A percentile compares a stretch with the other conserved stretches of the same genome.
Conservation (phyloP, 2,329 filamentous ascomycete species). For the Neoascochyta sp. region DNA sequence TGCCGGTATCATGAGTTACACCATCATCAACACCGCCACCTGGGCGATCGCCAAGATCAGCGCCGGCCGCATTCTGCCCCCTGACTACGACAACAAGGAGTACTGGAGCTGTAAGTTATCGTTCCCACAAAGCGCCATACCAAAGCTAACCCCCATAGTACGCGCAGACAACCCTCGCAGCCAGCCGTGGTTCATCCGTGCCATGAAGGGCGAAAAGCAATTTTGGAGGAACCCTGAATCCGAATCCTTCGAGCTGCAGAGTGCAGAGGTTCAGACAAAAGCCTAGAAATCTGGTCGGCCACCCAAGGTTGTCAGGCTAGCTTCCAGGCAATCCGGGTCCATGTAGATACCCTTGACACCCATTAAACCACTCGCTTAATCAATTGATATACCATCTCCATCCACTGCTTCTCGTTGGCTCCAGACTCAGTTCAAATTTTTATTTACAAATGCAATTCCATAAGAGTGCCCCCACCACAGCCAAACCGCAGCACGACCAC, state of each 20-base stretch:
- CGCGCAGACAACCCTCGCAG: constrained; percentile 17
- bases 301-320: no score
- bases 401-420: no score
- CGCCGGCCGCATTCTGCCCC: constrained; percentile 17
- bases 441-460: no score
- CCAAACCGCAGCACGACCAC: no score
- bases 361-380: no score
- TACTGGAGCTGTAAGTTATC: constrained; percentile 27
- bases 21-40: constrained; percentile 66
- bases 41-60: constrained; percentile 38
- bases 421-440: no score
- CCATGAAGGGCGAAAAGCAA: constrained; percentile 20
- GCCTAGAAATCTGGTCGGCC: no score
- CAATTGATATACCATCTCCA: no score
- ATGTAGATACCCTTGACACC: no score
- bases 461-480: no score
- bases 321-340: no score
- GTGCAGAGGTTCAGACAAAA: constrained; percentile 9
- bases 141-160: constrained; percentile 12
- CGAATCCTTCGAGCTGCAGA: constrained; percentile 24
- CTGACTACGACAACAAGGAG: constrained; percentile 27
- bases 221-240: constrained; percentile 20
- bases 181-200: constrained; percentile 27
- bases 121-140: neutral
- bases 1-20: constrained; percentile 72